These are phyloP conservation scores for Oryza longistaminata DNA, from an alignment of 176 grass and related monocot genomes.

Conservation along the genomic window DNA sequence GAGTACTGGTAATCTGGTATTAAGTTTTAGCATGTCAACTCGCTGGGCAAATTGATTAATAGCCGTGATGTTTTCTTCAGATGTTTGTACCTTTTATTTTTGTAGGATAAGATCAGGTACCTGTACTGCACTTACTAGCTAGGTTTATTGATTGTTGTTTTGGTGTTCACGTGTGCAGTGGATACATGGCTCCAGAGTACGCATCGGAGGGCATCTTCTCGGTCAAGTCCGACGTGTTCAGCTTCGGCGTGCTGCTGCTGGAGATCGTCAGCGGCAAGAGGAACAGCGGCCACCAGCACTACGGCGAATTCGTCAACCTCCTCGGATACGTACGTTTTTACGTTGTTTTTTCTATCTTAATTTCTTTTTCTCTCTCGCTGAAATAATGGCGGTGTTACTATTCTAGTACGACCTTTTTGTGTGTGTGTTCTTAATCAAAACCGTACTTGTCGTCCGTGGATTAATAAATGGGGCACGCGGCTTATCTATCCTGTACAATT, in stretches of 20 bases:
- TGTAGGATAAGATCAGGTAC: neutral
- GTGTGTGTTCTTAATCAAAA: neutral
- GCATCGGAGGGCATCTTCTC: constrained; percentile 69
- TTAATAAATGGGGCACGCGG: neutral
- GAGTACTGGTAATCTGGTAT: neutral
- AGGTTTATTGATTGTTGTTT: neutral
- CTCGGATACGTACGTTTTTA: constrained; percentile 35
- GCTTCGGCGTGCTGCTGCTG: constrained; percentile 70
- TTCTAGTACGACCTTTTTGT: neutral
- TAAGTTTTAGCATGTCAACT: neutral
- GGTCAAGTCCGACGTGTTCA: constrained; percentile 77
- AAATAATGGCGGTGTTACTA: neutral
- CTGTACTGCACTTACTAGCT: neutral
- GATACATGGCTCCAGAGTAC: constrained; percentile 65
- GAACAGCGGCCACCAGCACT: constrained; percentile 34
- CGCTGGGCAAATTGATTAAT: neutral
- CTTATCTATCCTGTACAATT: neutral
- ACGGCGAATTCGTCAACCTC: constrained; percentile 41
- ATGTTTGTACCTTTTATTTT: neutral
- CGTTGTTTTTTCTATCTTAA: neutral
- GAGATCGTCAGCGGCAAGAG: constrained; percentile 58
- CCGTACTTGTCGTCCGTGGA: neutral
- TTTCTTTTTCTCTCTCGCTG: neutral
- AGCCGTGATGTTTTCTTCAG: neutral
- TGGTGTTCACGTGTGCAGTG: neutral